Percentiles rank a stretch among this genome's conserved stretches.
Conservation (phyloP, 2,329 filamentous ascomycete species). For the Didymella glomerata region DNA sequence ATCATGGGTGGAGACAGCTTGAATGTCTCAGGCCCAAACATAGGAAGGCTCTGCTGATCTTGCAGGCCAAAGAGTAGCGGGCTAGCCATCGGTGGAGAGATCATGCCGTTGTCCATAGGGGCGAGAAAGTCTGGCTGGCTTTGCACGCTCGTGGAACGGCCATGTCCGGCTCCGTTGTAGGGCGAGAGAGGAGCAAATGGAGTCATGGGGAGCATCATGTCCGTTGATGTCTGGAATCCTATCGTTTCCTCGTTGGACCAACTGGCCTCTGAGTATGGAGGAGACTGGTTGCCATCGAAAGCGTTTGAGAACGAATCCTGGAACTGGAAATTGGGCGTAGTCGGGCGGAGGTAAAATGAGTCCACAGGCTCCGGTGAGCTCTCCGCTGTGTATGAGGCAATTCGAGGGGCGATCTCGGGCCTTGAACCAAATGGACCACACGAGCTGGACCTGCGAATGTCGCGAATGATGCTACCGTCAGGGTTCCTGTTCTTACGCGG, state of each 20-base stretch:
- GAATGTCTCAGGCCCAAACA: conserved; percentile 19
- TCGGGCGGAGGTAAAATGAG: conserved; percentile 46
- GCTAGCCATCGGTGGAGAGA: conserved; percentile 36
- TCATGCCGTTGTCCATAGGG: conserved; percentile 34
- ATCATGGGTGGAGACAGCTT: conserved; percentile 21
- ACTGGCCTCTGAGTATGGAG: conserved; percentile 44
- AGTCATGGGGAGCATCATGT: conserved; percentile 40
- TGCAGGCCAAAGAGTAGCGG: conserved; percentile 38
- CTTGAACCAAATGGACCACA: conserved; percentile 41
- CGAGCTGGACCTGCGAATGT: conserved; percentile 46
- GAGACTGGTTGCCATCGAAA: conserved; percentile 47
- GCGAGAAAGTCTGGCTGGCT: conserved; percentile 46
- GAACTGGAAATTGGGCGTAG: conserved; percentile 48
- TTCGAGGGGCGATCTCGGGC: conserved; percentile 46
- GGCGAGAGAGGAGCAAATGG: conserved; percentile 36
- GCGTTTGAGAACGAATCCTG: conserved; percentile 43
- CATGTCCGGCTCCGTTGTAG: conserved; percentile 32
- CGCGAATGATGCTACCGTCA: conserved; percentile 47
- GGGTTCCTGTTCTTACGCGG: conserved; percentile 50
- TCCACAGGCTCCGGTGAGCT: conserved; percentile 50
- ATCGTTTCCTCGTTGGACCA: conserved; percentile 48
- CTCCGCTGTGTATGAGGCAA: conserved; percentile 40
- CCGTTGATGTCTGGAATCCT: conserved; percentile 39
- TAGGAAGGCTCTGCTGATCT: conserved; percentile 35
- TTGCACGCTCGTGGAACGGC: conserved; percentile 40